These are phyloP conservation scores for Aulographum hederae DNA, from an alignment of 2,329 filamentous ascomycete genomes.

Conservation along the genomic window DNA sequence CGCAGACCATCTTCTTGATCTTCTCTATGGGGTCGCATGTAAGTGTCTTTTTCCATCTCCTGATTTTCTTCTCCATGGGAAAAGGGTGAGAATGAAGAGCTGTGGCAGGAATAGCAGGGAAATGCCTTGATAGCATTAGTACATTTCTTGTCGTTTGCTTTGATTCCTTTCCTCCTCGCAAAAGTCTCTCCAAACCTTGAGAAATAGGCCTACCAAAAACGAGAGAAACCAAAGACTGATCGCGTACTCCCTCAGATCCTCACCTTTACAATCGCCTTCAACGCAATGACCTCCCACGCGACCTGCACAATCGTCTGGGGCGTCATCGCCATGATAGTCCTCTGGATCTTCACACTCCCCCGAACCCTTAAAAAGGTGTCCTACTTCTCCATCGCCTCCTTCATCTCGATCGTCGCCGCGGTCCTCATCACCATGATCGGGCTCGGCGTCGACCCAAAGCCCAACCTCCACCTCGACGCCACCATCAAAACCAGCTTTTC, in stretches of 20 bases:
- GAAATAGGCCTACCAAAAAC: no score
- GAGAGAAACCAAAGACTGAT: no score
- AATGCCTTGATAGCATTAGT: no score
- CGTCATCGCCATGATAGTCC: conserved; percentile 30
- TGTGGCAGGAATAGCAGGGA: no score
- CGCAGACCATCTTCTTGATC: conserved; percentile 33
- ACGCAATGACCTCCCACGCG: conserved; percentile 24
- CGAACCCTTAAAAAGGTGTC: conserved; percentile 31
- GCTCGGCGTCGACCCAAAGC: conserved; percentile 24
- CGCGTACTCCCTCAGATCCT: no score
- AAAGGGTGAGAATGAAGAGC: no score
- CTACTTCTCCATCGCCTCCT: conserved; percentile 26
- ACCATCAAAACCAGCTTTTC: conserved; percentile 21
- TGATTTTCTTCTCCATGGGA: no score
- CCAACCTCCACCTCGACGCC: conserved; percentile 19
- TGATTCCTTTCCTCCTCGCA: no score
- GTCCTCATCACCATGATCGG: conserved; percentile 16
- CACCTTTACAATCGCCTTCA: conserved; percentile 29
- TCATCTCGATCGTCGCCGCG: conserved; percentile 29
- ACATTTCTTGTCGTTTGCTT: no score
- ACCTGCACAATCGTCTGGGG: conserved; percentile 32
- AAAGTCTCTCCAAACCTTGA: no score
- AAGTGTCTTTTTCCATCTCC: no score
- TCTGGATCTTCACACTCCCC: conserved; percentile 28
- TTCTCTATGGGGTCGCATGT: conserved; percentile 27